Evolutionary conservation across 805 yeast species (phyloP).

Genomic region (Spathaspora sp.): DNA sequence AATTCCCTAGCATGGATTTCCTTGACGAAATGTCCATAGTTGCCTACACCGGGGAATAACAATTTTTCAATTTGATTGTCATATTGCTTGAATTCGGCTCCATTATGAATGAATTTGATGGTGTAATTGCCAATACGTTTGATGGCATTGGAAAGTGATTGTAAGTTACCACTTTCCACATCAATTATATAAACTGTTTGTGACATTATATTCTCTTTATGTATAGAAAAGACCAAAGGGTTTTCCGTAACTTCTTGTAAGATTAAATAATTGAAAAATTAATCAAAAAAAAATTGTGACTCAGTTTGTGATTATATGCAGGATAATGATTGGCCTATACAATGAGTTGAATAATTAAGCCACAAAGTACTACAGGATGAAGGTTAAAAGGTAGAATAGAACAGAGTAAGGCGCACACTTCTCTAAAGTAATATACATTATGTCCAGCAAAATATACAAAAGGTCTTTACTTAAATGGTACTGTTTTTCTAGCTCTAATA

Average conservation of each 20-base stretch:
- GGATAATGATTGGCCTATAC: not conserved
- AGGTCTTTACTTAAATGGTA: not conserved
- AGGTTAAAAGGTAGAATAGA: no score
- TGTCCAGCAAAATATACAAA: conserved; percentile 3
- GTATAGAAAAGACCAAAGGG: no score
- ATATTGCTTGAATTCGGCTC: conserved; percentile 46
- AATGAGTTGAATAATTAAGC: no score
- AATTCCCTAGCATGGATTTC: conserved; percentile 61
- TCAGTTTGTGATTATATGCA: not conserved
- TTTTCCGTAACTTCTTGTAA: no score
- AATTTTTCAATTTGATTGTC: conserved; percentile 50
- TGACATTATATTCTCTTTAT: conserved; percentile 12
- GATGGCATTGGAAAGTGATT: conserved; percentile 84
- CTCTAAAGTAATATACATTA: no score
- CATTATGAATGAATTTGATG: conserved; percentile 56
- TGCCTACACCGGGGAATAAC: conserved; percentile 95
- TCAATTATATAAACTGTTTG: conserved; percentile 69
- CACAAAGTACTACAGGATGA: no score
- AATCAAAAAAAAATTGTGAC: conserved; percentile 2
- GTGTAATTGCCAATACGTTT: conserved; percentile 65
- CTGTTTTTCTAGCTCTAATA: conserved; percentile 4
- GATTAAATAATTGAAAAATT: not conserved
- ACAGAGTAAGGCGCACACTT: no score
- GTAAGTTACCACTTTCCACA: conserved; percentile 90
- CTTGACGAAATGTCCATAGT: conserved; percentile 88